phyloP scores from a whole-genome alignment of 805 yeast species.

The Teunomyces lycoperdinae region DNA sequence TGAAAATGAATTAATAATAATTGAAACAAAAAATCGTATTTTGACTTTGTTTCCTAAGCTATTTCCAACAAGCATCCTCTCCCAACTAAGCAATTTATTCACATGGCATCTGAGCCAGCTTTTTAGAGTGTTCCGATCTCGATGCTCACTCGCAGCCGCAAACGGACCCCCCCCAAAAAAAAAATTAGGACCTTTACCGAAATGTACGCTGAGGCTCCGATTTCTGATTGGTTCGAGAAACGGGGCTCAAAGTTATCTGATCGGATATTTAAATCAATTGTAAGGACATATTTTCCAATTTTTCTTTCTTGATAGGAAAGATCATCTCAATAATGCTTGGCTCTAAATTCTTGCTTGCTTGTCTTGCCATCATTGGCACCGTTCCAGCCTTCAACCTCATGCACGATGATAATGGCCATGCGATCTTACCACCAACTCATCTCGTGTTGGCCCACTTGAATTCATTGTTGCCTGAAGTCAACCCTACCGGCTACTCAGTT shows the following conservation, averaged over 20 bases:
- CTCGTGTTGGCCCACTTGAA: slow-evolving; percentile 9
- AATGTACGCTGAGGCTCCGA: neutral
- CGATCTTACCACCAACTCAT: slow-evolving; percentile 14
- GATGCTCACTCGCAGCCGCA: slow-evolving; percentile 3
- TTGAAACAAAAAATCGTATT: too few species aligned
- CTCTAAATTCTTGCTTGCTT: slow-evolving; percentile 5
- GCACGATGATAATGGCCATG: slow-evolving; percentile 11
- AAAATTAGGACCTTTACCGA: neutral
- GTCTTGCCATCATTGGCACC: slow-evolving; percentile 5
- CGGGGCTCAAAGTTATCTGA: slow-evolving; percentile 5
- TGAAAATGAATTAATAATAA: too few species aligned
- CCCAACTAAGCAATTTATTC: too few species aligned
- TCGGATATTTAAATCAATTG: neutral
- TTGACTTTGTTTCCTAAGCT: too few species aligned
- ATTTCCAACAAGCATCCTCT: too few species aligned
- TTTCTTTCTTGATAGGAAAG: neutral
- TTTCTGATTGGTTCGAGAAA: slow-evolving; percentile 1
- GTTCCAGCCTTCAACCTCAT: slow-evolving; percentile 8
- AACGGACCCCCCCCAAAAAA: neutral
- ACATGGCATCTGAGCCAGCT: neutral
- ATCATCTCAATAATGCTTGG: slow-evolving; percentile 7
- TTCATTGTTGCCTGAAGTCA: slow-evolving; percentile 1
- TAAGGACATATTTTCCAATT: neutral
- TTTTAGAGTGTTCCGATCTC: neutral
- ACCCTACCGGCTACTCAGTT: slow-evolving; percentile 9